A percentile compares a stretch with the other conserved stretches of the same genome.
Evolutionary conservation across 208 protist genomes (phyloP).

Genomic region (Leishmania amazonensis): DNA sequence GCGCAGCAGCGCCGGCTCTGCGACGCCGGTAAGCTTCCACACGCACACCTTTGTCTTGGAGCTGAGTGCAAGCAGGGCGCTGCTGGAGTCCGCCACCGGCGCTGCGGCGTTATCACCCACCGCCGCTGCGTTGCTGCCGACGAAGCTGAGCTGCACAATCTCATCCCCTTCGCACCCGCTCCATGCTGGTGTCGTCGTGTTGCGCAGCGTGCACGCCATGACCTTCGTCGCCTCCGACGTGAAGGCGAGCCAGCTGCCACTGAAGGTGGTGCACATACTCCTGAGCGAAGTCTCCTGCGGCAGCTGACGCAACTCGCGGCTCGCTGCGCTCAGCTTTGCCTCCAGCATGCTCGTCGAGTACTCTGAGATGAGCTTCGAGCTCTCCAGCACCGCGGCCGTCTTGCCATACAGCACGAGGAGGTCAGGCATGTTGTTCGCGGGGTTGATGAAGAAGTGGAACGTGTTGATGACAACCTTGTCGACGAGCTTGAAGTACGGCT

Average conservation of each 20-base stretch:
- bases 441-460: constrained; percentile 89
- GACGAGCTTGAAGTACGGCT: constrained; percentile 75
- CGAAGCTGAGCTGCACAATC: constrained; percentile 61
- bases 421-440: constrained; percentile 56
- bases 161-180: constrained; percentile 56
- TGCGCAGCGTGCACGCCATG: constrained; percentile 80
- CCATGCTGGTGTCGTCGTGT: constrained; percentile 82
- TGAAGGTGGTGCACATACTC: constrained; percentile 64
- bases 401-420: constrained; percentile 77
- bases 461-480: constrained; percentile 65
- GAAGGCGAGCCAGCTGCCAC: constrained; percentile 85
- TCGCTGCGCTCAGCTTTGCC: constrained; percentile 51
- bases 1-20: constrained; percentile 72
- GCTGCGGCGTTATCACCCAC: constrained; percentile 8
- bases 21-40: constrained; percentile 71
- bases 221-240: constrained; percentile 65
- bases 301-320: constrained; percentile 59
- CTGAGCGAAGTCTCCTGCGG: constrained; percentile 28
- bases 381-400: constrained; percentile 73
- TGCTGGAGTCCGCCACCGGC: constrained; percentile 28
- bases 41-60: constrained; percentile 50
- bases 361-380: constrained; percentile 70
- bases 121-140: constrained; percentile 36
- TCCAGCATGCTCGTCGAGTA: constrained; percentile 45
- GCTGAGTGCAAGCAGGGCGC: constrained; percentile 55